These are phyloP conservation scores for Paecilomyces fulvus DNA, from an alignment of 2,329 filamentous ascomycete species.

Conservation along the genomic window DNA sequence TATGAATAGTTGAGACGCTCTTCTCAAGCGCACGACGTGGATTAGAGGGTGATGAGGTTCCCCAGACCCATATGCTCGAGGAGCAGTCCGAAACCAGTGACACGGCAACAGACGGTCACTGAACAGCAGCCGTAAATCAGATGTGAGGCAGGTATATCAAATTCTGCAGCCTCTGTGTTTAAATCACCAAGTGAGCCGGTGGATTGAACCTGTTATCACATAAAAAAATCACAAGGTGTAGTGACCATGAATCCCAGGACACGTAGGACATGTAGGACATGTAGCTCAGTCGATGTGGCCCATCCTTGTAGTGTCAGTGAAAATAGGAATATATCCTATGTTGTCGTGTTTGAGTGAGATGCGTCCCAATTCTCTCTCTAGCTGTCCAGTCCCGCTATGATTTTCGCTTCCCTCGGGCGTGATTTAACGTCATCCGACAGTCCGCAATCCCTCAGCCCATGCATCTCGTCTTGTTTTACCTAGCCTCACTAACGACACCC, in stretches of 20 bases:
- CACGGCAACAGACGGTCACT: background rate
- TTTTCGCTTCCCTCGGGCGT: background rate
- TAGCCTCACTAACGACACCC: constrained; percentile 24
- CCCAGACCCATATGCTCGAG: background rate
- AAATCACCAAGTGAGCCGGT: background rate
- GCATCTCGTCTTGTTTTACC: constrained; percentile 1
- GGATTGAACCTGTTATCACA: background rate
- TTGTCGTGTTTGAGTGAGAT: background rate
- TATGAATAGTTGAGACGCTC: background rate
- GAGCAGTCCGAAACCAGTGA: background rate
- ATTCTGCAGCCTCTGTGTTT: background rate
- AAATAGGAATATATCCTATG: background rate
- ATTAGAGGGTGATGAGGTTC: background rate
- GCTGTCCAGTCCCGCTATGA: background rate
- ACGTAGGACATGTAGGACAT: no score
- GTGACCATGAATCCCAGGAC: background rate
- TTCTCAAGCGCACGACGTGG: background rate
- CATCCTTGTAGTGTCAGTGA: background rate
- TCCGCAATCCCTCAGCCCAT: background rate
- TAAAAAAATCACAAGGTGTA: background rate
- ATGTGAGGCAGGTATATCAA: background rate
- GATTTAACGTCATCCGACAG: background rate
- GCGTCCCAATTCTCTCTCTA: background rate
- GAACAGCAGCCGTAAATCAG: background rate
- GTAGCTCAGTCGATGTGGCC: background rate